A percentile compares a stretch with the other conserved stretches of the same genome.
Evolutionary conservation across 148 eudicot genomes (phyloP).

Genomic region (Rhododendron kiyosumense): DNA sequence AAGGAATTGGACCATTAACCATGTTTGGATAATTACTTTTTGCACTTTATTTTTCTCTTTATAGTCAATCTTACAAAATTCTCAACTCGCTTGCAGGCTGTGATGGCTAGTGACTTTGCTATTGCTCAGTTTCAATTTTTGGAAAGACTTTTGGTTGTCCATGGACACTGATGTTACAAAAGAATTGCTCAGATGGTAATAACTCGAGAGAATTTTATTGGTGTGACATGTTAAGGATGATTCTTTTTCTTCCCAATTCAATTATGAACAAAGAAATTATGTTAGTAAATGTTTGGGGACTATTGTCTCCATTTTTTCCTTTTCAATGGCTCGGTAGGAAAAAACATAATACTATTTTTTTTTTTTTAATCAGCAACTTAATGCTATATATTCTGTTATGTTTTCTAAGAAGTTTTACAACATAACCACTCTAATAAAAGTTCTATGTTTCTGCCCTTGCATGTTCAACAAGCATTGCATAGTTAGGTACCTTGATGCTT

Average conservation of each 20-base stretch:
- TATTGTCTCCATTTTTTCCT: too few species aligned
- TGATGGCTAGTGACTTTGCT: conserved; percentile 97
- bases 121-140: conserved; percentile 89
- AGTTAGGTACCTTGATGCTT: background rate
- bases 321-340: too few species aligned
- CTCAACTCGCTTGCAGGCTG: conserved; percentile 67
- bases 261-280: too few species aligned
- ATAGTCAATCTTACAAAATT: conserved; percentile 26
- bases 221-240: background rate
- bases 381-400: too few species aligned
- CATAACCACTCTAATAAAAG: background rate
- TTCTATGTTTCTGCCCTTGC: background rate
- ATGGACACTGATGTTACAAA: conserved; percentile 99
- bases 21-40: too few species aligned
- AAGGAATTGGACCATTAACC: background rate
- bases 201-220: too few species aligned
- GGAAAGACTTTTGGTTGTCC: conserved; percentile 89
- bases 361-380: too few species aligned
- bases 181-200: conserved; percentile 55
- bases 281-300: too few species aligned
- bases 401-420: too few species aligned
- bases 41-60: background rate
- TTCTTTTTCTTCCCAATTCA: background rate
- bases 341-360: background rate
- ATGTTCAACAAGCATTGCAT: background rate